Evolutionary conservation across 495 filamentous ascomycete genomes (phyloP), one percentile per base, ranked within the genome.

Genomic region (Xylaria bambusicola): DNA sequence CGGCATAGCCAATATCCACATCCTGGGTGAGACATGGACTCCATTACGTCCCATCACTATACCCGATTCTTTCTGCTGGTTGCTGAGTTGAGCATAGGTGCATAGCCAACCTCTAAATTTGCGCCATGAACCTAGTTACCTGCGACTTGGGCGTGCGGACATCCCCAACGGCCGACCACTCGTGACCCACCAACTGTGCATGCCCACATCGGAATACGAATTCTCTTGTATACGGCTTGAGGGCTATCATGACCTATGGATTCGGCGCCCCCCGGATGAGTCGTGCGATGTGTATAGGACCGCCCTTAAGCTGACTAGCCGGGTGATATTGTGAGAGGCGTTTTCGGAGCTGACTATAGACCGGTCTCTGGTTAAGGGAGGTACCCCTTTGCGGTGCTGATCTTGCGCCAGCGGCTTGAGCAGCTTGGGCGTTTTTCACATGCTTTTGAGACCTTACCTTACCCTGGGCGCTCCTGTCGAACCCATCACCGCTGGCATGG

Each of bases 131-230:
- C 62, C 65, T 63, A 66, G 51, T 59, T 55, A 4, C 42, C 45
- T 57, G 59, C 61, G 66, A 62, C 62, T 61, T 62, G 41, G 60
- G 48, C 62, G 55, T 59, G 56, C 68, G 68, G 68, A 70, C 68
- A 70, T 70, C 68, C 68, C 68, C 68, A 70, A 70, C 65, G 68
- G 62, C 44, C 64, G 57, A 61, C 62, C 44, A 56, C 54, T 31
- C 31, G 56, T 56, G 68, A 68, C 68, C 68, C 68, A 70, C 65
- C 58, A 35, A 62, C 18, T 41, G 41, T 35, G 53, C 27, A 36
- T 10, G 24, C 53, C 65, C 59, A 62, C 59, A 54, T 68, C 65
- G 67, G 65, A 70, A 68, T 70, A 60, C 56, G 45, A 66, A 51
- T 29, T 12, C 17, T 33, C 33, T 41, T 51, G 35, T 50, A 44